A percentile compares a stretch with the other conserved stretches of the same genome.
Conservation (phyloP, 129 eudicot species). For the Flaveria trinervia region DNA sequence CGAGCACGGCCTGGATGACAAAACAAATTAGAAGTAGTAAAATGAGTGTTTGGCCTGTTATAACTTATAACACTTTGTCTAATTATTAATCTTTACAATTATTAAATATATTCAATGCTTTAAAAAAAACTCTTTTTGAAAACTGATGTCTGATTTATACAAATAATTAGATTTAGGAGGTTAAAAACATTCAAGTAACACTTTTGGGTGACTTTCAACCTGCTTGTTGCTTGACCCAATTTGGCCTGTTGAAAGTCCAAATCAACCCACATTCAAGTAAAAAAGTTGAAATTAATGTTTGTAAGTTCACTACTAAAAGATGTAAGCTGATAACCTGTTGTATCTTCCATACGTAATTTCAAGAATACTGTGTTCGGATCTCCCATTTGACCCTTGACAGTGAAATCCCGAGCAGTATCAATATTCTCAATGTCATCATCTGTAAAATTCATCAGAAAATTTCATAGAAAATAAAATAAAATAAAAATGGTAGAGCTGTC, state of each 20-base stretch:
- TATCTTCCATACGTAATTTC: constrained; percentile 70
- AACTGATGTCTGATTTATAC: background rate
- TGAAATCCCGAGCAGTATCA: constrained; percentile 58
- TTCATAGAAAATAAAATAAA: background rate
- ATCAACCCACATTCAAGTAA: background rate
- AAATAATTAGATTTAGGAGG: background rate
- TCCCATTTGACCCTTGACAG: constrained; percentile 68
- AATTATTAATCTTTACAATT: background rate
- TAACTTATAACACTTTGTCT: background rate
- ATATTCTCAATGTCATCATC: constrained; percentile 26
- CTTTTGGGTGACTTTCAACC: background rate
- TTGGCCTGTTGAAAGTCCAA: background rate
- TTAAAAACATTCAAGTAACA: background rate
- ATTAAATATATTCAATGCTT: background rate
- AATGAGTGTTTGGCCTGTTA: background rate
- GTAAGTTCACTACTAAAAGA: background rate
- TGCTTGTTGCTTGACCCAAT: background rate
- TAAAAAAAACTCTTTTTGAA: background rate
- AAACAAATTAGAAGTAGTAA: background rate
- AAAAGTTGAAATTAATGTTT: background rate
- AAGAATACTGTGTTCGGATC: constrained; percentile 75
- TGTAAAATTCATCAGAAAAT: background rate
- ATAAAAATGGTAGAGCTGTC: constrained; percentile 21
- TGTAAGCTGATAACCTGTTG: constrained; percentile 51
- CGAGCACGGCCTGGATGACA: constrained; percentile 48